Evolutionary conservation across 2,329 filamentous ascomycete genomes (phyloP), one percentile per base, ranked within the genome.

Genomic region (Alternaria tenuissima): DNA sequence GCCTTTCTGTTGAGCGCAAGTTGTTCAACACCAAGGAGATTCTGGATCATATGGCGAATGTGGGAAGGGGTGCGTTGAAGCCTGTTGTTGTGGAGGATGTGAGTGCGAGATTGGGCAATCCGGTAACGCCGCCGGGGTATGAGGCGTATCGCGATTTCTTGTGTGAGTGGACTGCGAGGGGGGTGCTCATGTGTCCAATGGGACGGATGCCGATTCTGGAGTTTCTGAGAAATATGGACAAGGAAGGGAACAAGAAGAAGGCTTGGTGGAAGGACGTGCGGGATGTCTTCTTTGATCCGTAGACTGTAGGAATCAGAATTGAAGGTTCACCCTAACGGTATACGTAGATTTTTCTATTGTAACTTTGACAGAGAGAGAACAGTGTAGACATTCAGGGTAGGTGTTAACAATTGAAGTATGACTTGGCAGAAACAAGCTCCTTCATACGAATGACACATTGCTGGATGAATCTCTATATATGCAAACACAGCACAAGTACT

Each of bases 101-200:
- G 36, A 18, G 43, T 22, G 42, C 39, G 20, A 32, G 64, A 12
- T 49, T 64, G 51, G 59, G 57, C 1, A 66, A 65, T 51, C 64
- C 64, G 5, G 41, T 62, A 1, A 55, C 51, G 16, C 64, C 62
- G 12, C 38, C 59, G n/a, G 64, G 56, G 7, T 66, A 59, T 41
- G 52, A 57, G n/a, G 49, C n/a, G 22, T 65, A 64, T 55, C 14
- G 56, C 14, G 39, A 58, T 14, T 66, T 55, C 30, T 26, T 66
- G 26, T 58, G 59, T 39, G 62, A 63, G 52, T 66, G 62, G 62
- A 59, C 57, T 20, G 62, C 64, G 6, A 54, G 61, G 12, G 59
- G 55, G 4, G 57, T 53, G 32, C 61, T 66, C 41, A 24, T 62
- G 52, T 24, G 46, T n/a, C 57, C 54, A 26, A 32, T 18, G 16